Evolutionary conservation across 192 early-diverging fungal genomes (phyloP).

Genomic region (Phycomyces blakesleeanus): DNA sequence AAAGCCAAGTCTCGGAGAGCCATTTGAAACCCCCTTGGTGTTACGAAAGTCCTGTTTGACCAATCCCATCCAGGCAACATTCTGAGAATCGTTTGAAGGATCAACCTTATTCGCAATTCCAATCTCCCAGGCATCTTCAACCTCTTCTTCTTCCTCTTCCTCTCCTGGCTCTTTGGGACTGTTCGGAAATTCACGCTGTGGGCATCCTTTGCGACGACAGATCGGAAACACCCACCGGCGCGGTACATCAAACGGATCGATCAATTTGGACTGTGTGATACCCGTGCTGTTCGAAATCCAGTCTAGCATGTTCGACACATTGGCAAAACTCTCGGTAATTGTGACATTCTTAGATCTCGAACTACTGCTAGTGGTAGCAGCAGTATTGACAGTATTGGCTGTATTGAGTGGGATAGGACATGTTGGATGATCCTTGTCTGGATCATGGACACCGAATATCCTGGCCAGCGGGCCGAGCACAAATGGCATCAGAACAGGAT

Average conservation of each 20-base stretch:
- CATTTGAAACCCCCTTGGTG: too few relatives aligned
- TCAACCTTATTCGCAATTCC: too few relatives aligned
- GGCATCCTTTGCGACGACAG: not conserved
- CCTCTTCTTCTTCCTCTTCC: not conserved
- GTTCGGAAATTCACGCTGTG: not conserved
- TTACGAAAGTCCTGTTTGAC: too few relatives aligned
- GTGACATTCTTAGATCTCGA: not conserved
- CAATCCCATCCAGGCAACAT: too few relatives aligned
- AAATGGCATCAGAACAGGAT: slow-evolving; percentile 2
- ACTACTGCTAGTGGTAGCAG: too few relatives aligned
- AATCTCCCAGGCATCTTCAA: not conserved
- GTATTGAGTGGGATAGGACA: slow-evolving; percentile 12
- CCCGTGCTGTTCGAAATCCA: slow-evolving; percentile 7
- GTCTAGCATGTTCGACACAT: slow-evolving; percentile 5
- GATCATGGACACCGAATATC: slow-evolving; percentile 23
- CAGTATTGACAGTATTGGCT: too few relatives aligned
- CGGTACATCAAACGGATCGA: slow-evolving; percentile 8
- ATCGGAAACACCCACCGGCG: not conserved
- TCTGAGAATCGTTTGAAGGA: too few relatives aligned
- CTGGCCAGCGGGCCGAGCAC: slow-evolving; percentile 14
- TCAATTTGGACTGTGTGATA: not conserved
- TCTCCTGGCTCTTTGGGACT: not conserved
- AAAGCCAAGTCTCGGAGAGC: too few relatives aligned
- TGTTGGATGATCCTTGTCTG: slow-evolving; percentile 4
- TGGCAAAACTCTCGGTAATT: slow-evolving; percentile 8